Conservation (phyloP, 257 asterid genomes). For the Ehretia macrophylla region DNA sequence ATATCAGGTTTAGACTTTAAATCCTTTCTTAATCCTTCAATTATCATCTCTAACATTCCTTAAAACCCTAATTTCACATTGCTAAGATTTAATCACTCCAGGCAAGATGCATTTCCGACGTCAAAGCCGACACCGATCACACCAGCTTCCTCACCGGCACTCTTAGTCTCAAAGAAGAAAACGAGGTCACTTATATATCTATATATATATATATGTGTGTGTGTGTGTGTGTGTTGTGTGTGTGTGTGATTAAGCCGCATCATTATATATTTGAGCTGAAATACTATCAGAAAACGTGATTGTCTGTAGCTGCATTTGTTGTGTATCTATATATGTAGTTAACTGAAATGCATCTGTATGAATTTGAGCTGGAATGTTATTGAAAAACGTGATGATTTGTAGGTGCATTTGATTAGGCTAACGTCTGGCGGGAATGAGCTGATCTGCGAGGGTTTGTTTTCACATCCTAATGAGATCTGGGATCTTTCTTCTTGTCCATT, state of each 20-base stretch:
- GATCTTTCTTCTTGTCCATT: constrained; percentile 94
- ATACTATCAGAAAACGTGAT: too few relatives aligned
- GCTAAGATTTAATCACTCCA: constrained; percentile 20
- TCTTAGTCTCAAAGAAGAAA: constrained; percentile 95
- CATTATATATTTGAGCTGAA: too few relatives aligned
- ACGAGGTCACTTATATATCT: constrained; percentile 47
- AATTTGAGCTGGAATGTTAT: constrained; percentile 5
- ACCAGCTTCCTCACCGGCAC: constrained; percentile 89
- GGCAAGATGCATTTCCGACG: constrained; percentile 98
- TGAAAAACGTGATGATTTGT: constrained; percentile 15
- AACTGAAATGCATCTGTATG: too few relatives aligned
- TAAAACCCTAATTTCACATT: constrained; percentile 8
- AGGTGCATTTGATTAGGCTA: constrained; percentile 93
- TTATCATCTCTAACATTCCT: constrained; percentile 4
- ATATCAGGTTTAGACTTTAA: constrained; percentile 57
- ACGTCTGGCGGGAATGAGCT: constrained; percentile 70
- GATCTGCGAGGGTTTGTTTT: constrained; percentile 91
- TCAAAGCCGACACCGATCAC: constrained; percentile 95
- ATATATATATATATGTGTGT: too few relatives aligned
- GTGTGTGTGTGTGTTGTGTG: too few relatives aligned
- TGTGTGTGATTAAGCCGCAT: too few relatives aligned
- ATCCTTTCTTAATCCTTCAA: not conserved
- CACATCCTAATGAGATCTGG: constrained; percentile 94
- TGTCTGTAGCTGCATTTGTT: not conserved
- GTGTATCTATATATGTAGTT: not conserved